These are phyloP conservation scores for Cephaloascus fragrans DNA, from an alignment of 805 yeast species.

Conservation along the genomic window DNA sequence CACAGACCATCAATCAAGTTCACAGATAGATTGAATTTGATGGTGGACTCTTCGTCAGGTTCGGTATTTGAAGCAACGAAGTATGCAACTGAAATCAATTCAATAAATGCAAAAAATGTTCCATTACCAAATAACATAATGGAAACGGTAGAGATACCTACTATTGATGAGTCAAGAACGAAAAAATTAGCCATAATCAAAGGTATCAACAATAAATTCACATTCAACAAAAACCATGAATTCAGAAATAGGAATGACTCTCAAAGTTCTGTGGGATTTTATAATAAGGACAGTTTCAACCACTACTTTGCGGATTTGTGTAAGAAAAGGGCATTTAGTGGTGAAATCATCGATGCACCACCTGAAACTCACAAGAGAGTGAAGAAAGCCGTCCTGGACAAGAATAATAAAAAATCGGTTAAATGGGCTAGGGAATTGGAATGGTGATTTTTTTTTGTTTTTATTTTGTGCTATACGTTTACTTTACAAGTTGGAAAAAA, in stretches of 20 bases:
- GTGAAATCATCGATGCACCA: too few species aligned
- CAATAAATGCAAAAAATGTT: slow-evolving; percentile 52
- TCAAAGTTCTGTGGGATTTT: too few species aligned
- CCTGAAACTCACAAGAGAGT: too few species aligned
- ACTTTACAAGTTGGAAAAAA: too few species aligned
- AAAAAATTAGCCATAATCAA: not conserved
- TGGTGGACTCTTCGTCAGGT: slow-evolving; percentile 58
- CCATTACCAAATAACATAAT: slow-evolving; percentile 48
- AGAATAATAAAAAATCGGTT: not conserved
- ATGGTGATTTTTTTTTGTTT: not conserved
- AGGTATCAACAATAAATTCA: not conserved
- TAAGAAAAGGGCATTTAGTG: too few species aligned
- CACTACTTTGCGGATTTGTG: not conserved
- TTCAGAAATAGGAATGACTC: not conserved
- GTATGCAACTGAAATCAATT: slow-evolving; percentile 60
- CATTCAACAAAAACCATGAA: not conserved
- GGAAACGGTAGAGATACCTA: slow-evolving; percentile 50
- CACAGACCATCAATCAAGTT: slow-evolving; percentile 21
- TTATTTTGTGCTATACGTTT: too few species aligned
- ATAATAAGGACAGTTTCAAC: not conserved
- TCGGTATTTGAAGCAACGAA: slow-evolving; percentile 52
- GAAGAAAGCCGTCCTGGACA: too few species aligned
- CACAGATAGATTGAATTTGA: slow-evolving; percentile 22
- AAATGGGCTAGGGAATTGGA: not conserved
- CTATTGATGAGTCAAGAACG: not conserved